Evolutionary conservation across 192 early-diverging fungal genomes (phyloP), one percentile per base, ranked within the genome.

Genomic region (Geosiphon pyriformis): DNA sequence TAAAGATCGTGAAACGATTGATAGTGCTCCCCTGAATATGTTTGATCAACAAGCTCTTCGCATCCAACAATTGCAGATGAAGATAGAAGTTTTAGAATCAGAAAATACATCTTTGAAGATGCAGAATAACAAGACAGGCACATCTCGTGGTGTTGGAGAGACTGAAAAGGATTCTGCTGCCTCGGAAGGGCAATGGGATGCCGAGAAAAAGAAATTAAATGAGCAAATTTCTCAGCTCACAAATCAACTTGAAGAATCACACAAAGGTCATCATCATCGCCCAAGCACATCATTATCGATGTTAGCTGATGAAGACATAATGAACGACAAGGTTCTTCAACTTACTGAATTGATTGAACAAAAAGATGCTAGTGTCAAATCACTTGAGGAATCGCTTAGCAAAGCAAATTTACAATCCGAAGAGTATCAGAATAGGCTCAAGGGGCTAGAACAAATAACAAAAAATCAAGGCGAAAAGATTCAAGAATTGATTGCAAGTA

Each of bases 31-130:
- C 1, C 22, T 54, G 0, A 64, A 63, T 23, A 31, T 42, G 6
- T 49, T 61, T 18, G 72, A 76, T 42, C 69, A 72, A 25, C 61
- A 70, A n/a, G 69, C 72, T 3, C 64, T 76, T 25, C 73, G 73
- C 3, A 51, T 85, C n/a, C 83, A 87, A 48, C 82, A 88, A 55
- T 71, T 89, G 22, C 80, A 82, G 49, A 62, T 85, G 32, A 79
- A 85, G 20, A 77, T 89, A 34, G 87, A 88, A 29, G 80, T 85
- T 51, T 77, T 88, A 7, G 83, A 89, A 58, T 85, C 87, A 0
- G 87, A 91, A 64, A 91, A 91, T 60, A 81, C 81, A 33, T 73
- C 84, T 25, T 73, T 91, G 33, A 85, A 87, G 33, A 72, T 87
- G 0, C 83, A 89, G 61, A 82, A 84, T 51, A 79, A 77, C 22